A percentile compares a stretch with the other conserved stretches of the same genome.
Evolutionary conservation across 306 rosid species (phyloP).

Genomic region (Inga oerstediana): DNA sequence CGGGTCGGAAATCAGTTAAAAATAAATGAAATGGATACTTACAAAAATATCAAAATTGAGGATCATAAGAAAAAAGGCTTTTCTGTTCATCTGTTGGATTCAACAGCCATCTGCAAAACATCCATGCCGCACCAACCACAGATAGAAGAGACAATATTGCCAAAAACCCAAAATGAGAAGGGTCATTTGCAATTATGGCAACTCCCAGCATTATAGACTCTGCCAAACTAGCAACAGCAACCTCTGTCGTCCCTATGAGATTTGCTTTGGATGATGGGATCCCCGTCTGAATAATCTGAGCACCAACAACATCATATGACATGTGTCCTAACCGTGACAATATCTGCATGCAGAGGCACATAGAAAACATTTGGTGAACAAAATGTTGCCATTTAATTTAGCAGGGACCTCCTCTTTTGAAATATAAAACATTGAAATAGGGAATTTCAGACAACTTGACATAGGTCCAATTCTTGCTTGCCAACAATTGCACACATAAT

Average conservation of each 20-base stretch:
- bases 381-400: not conserved
- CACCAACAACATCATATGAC: slow-evolving; percentile 95
- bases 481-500: not conserved
- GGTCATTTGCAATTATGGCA: slow-evolving; percentile 86
- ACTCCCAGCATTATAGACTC: slow-evolving; percentile 91
- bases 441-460: slow-evolving; percentile 7
- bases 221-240: slow-evolving; percentile 96
- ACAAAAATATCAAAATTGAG: slow-evolving; percentile 55
- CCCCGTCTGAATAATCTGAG: slow-evolving; percentile 93
- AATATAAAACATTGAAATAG: not conserved
- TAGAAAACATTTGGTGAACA: slow-evolving; percentile 20
- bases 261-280: slow-evolving; percentile 97
- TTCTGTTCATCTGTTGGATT: slow-evolving; percentile 94
- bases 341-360: slow-evolving; percentile 58
- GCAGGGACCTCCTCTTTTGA: not conserved
- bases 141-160: slow-evolving; percentile 84
- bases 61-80: slow-evolving; percentile 72
- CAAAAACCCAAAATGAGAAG: slow-evolving; percentile 76
- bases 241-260: slow-evolving; percentile 95
- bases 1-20: not conserved
- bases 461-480: not conserved
- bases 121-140: slow-evolving; percentile 83
- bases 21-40: slow-evolving; percentile 34
- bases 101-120: slow-evolving; percentile 88
- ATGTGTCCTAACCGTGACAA: slow-evolving; percentile 95